A percentile compares a stretch with the other conserved stretches of the same genome.
Conservation (phyloP, 163 green algal species). For the Chloromonas sp. region DNA sequence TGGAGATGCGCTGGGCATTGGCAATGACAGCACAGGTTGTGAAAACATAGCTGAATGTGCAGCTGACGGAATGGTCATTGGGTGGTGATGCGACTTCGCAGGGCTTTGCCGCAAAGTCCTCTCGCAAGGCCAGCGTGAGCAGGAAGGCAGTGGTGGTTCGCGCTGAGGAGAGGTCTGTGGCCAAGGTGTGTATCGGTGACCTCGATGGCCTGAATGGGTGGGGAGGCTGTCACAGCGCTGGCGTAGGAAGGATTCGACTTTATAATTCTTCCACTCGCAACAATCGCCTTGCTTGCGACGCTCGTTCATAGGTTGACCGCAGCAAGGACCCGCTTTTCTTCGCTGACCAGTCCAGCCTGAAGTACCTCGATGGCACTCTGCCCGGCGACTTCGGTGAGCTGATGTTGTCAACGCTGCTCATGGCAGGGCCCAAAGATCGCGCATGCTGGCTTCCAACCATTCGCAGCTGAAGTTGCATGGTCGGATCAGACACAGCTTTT, state of each 20-base stretch:
- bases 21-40: no score
- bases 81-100: background rate
- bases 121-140: conserved; percentile 4
- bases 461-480: background rate
- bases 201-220: background rate
- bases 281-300: background rate
- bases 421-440: no score
- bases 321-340: conserved; percentile 60
- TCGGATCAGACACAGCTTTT: no score
- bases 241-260: background rate
- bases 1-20: no score
- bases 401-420: background rate
- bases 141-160: conserved; percentile 3
- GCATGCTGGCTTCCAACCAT: background rate
- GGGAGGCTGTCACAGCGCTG: background rate
- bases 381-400: conserved; percentile 56
- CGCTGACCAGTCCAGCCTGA: conserved; percentile 28
- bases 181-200: background rate
- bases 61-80: no score
- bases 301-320: conserved; percentile 40
- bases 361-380: conserved; percentile 81
- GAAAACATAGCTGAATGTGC: no score
- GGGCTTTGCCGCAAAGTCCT: background rate
- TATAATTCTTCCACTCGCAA: background rate
- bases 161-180: background rate